Evolutionary conservation across 2,329 filamentous ascomycete genomes (phyloP).

Genomic region (Exophiala aquamarina): DNA sequence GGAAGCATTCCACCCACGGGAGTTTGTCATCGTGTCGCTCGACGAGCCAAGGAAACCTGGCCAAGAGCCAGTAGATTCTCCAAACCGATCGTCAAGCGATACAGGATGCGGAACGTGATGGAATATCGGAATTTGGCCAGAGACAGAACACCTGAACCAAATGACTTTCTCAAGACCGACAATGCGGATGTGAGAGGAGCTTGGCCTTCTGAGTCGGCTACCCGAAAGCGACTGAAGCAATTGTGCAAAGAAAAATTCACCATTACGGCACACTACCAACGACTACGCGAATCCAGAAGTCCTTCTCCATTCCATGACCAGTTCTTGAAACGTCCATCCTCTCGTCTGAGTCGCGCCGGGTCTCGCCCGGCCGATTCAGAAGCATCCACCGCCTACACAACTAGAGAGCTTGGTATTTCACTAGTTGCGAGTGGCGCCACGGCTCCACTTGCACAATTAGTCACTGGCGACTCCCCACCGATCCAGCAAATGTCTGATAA

Average conservation of each 20-base stretch:
- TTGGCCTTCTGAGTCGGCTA: conserved; percentile 61
- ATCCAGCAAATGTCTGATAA: conserved; percentile 29
- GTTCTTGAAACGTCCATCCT: conserved; percentile 31
- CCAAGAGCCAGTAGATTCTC: conserved; percentile 38
- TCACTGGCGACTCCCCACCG: conserved; percentile 30
- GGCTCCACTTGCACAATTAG: conserved; percentile 37
- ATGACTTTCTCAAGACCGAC: conserved; percentile 26
- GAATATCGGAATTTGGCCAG: conserved; percentile 18
- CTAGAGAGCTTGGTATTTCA: conserved; percentile 46
- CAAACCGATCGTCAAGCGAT: conserved; percentile 23
- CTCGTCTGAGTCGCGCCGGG: conserved; percentile 25
- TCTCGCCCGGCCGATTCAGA: conserved; percentile 22
- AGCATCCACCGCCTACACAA: conserved; percentile 38
- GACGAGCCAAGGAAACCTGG: conserved; percentile 63
- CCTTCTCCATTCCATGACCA: conserved; percentile 57
- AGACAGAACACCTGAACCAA: conserved; percentile 27
- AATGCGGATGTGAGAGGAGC: conserved; percentile 34
- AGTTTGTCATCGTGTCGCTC: conserved; percentile 63
- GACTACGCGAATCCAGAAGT: conserved; percentile 59
- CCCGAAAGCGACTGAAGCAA: conserved; percentile 57
- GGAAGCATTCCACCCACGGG: conserved; percentile 64
- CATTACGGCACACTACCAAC: conserved; percentile 64
- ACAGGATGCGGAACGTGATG: conserved; percentile 28
- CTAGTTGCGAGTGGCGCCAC: conserved; percentile 43
- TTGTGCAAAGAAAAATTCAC: conserved; percentile 62